Evolutionary conservation across 2,329 filamentous ascomycete species (phyloP).

Genomic region (Curvularia sp.): DNA sequence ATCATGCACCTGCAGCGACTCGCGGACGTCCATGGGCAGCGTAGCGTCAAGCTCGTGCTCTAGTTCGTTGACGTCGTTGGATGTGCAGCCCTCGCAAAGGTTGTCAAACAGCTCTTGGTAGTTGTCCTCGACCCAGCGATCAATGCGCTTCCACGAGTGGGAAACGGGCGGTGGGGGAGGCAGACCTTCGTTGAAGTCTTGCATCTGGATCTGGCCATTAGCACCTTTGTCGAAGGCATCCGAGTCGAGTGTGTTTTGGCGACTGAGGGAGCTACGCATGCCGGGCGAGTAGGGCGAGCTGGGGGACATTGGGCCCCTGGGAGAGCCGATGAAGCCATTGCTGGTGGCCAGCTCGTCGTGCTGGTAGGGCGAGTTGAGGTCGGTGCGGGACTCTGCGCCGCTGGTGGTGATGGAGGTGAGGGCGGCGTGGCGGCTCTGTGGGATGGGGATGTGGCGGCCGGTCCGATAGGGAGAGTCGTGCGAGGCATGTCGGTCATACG

Average conservation of each 20-base stretch:
- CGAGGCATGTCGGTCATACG: slow-evolving; percentile 82
- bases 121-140: slow-evolving; percentile 91
- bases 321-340: slow-evolving; percentile 68
- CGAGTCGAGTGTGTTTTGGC: slow-evolving; percentile 63
- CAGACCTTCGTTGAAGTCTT: slow-evolving; percentile 89
- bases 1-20: slow-evolving; percentile 89
- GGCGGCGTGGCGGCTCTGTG: slow-evolving; percentile 79
- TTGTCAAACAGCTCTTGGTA: slow-evolving; percentile 95
- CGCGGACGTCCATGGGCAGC: slow-evolving; percentile 88
- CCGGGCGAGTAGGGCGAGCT: slow-evolving; percentile 86
- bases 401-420: slow-evolving; percentile 86
- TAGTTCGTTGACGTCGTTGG: slow-evolving; percentile 94
- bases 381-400: slow-evolving; percentile 84
- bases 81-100: slow-evolving; percentile 86
- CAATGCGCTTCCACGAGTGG: slow-evolving; percentile 94
- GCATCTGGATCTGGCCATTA: slow-evolving; percentile 91
- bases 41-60: slow-evolving; percentile 96
- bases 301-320: slow-evolving; percentile 63
- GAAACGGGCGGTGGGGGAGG: slow-evolving; percentile 85
- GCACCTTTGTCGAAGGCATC: slow-evolving; percentile 66
- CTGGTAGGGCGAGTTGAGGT: slow-evolving; percentile 79
- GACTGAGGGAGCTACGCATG: slow-evolving; percentile 78
- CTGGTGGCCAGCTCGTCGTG: slow-evolving; percentile 68
- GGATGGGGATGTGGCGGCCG: slow-evolving; percentile 86
- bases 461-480: slow-evolving; percentile 93